These are phyloP conservation scores for Globisporangium paroecandrum DNA, from an alignment of 352 stramenopile species.

Conservation along the genomic window DNA sequence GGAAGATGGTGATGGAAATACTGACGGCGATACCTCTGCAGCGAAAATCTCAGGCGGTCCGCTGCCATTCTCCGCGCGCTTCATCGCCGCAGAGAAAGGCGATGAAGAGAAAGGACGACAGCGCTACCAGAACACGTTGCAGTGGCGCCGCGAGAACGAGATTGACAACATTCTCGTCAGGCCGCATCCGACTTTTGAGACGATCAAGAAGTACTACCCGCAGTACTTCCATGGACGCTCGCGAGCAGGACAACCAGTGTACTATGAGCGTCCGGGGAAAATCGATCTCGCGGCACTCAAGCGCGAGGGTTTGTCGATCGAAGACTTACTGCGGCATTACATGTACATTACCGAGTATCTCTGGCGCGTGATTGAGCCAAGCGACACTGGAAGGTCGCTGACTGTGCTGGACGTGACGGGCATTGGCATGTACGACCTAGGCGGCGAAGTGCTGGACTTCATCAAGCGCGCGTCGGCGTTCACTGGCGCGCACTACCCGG, in stretches of 20 bases:
- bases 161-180: conserved; percentile 87
- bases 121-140: conserved; percentile 70
- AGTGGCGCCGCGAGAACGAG: conserved; percentile 83
- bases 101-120: conserved; percentile 76
- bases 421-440: conserved; percentile 87
- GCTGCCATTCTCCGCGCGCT: conserved; percentile 72
- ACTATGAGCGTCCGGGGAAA: conserved; percentile 84
- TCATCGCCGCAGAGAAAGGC: conserved; percentile 83
- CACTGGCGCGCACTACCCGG: conserved; percentile 91
- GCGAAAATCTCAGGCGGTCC: conserved; percentile 51
- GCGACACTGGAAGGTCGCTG: conserved; percentile 66
- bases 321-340: conserved; percentile 87
- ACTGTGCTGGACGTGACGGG: conserved; percentile 83
- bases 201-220: conserved; percentile 91
- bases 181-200: conserved; percentile 75
- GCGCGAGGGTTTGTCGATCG: conserved; percentile 82
- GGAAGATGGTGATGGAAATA: conserved; percentile 12
- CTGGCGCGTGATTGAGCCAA: conserved; percentile 80
- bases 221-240: conserved; percentile 88
- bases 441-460: conserved; percentile 86
- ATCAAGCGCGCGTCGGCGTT: conserved; percentile 84
- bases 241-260: conserved; percentile 70
- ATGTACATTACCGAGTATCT: conserved; percentile 92
- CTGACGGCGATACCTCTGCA: background rate
- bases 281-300: conserved; percentile 86